Base-by-base conservation (phyloP, 1,139 yeast genomes). In the Hansenula sp. region DNA sequence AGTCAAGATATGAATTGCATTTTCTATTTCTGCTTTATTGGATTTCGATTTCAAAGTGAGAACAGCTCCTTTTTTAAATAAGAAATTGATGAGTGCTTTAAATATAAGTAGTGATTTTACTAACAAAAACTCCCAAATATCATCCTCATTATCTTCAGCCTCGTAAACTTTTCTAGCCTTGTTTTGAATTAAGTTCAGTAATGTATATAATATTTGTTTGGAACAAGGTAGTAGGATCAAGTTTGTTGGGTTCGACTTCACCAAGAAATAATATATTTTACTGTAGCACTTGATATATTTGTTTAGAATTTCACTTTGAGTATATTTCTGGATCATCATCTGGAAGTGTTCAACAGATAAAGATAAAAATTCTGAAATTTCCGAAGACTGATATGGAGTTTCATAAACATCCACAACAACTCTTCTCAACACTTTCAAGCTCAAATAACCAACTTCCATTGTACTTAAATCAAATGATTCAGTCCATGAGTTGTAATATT, bases 361-460 rank as follows among this genome's bases (percentile, higher is more conserved):
- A 22, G 69, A 67, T 55, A 88, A 69, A 50, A 88, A 82, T 41
- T 79, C 86, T 7, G 64, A 61, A 4, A 86, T 74, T 36, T 73
- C 75, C 18, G 33, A 40, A 4, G 61, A 47, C 22, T 70, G 75
- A 47, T 84, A 80, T 2, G 87, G 82, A 46, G 75, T 71, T 37
- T 82, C 88, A 51, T 74, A 82, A 0, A 95, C 95, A 53, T 86
- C 95, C 3, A 83, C 81, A 6, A 88, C 68, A 22, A 85, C 71
- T 48, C 95, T 70, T 48, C 96, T 70, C 29, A 87, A 63, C 29
- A 78, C 79, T 60, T 92, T 92, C 44, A 90, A 68, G 31, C 89
- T 75, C 43, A 86, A 57, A 56, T 89, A 89, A 21, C 95, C 87
- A 14, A 87, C 72, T 54, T 83, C 86, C 38, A 71, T 53, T 43